Percentiles rank a stretch among this genome's conserved stretches.
Evolutionary conservation across 2,329 filamentous ascomycete species (phyloP).

Genomic region (Whalleya microplaca): DNA sequence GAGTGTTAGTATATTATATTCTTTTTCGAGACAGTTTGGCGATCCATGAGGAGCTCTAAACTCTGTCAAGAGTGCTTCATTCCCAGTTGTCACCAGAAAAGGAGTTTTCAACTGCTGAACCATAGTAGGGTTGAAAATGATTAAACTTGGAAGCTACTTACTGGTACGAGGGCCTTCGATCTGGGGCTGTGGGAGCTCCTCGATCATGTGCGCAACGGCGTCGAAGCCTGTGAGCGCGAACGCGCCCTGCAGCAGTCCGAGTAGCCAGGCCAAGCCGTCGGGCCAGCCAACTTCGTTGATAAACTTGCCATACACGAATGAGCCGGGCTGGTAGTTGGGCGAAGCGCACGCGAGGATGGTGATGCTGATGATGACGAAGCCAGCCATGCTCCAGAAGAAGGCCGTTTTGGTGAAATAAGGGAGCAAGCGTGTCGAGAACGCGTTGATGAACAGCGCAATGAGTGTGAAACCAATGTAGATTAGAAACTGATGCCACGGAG

Average conservation of each 20-base stretch:
- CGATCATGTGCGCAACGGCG: constrained; percentile 58
- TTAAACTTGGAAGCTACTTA: no score
- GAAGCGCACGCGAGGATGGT: constrained; percentile 69
- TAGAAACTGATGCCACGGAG: constrained; percentile 74
- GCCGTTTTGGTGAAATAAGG: constrained; percentile 70
- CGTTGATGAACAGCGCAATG: constrained; percentile 66
- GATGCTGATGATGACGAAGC: constrained; percentile 72
- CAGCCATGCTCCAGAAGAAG: constrained; percentile 71
- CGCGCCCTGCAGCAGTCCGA: constrained; percentile 57
- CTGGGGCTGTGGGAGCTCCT: constrained; percentile 58
- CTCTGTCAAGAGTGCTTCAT: no score
- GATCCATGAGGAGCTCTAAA: no score
- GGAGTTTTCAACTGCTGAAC: no score
- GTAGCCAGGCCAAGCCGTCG: constrained; percentile 63
- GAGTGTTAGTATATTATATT: no score
- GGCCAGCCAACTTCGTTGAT: constrained; percentile 73
- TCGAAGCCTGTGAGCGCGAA: constrained; percentile 57
- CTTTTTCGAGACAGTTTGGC: no score
- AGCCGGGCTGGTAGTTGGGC: constrained; percentile 64
- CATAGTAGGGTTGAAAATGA: no score
- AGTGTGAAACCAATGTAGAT: constrained; percentile 70
- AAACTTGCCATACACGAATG: constrained; percentile 69
- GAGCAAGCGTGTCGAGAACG: constrained; percentile 63
- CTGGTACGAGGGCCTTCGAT: constrained; percentile 33
- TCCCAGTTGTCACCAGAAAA: no score